A percentile compares a stretch with the other conserved stretches of the same genome.
These are phyloP conservation scores for Gentiana dahurica DNA, from an alignment of 257 asterid species.

Conservation along the genomic window DNA sequence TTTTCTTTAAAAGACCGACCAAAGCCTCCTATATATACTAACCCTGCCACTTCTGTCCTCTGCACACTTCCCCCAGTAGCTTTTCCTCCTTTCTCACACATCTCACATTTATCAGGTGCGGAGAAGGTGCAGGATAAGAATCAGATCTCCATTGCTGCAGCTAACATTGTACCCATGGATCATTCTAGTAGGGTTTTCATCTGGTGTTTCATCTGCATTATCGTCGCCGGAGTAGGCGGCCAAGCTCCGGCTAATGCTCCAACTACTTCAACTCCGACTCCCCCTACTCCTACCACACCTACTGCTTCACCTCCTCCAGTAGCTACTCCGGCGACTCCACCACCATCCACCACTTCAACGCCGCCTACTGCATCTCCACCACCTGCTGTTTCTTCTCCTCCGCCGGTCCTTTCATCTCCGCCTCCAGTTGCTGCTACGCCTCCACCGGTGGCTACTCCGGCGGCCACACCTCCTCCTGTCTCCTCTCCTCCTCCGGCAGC, in stretches of 20 bases:
- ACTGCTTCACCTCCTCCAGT: constrained; percentile 26
- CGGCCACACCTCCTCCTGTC: constrained; percentile 13
- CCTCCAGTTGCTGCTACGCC: constrained; percentile 26
- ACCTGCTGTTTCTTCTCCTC: constrained; percentile 16
- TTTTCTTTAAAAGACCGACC: not conserved
- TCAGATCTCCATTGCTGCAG: not conserved
- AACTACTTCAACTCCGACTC: constrained; percentile 29
- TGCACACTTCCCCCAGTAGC: constrained; percentile 5
- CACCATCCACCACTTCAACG: constrained; percentile 25
- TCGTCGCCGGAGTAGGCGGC: constrained; percentile 37
- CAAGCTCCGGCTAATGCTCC: constrained; percentile 55
- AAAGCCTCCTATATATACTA: constrained; percentile 29
- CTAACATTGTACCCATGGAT: constrained; percentile 27
- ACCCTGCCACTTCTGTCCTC: not conserved
- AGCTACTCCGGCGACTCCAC: constrained; percentile 19
- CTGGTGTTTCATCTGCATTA: constrained; percentile 41
- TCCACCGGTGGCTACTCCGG: constrained; percentile 16
- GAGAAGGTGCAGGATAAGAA: constrained; percentile 15
- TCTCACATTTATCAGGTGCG: constrained; percentile 3
- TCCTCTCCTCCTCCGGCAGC: constrained; percentile 14
- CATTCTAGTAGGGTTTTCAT: constrained; percentile 8
- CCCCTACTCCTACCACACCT: constrained; percentile 26
- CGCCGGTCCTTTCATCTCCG: constrained; percentile 19
- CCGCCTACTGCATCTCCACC: constrained; percentile 19
- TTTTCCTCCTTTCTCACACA: not conserved